Percentiles rank a stretch among this genome's conserved stretches.
phyloP scores from a whole-genome alignment of 2,329 filamentous ascomycete genomes.

The Colletotrichum endophyticum region DNA sequence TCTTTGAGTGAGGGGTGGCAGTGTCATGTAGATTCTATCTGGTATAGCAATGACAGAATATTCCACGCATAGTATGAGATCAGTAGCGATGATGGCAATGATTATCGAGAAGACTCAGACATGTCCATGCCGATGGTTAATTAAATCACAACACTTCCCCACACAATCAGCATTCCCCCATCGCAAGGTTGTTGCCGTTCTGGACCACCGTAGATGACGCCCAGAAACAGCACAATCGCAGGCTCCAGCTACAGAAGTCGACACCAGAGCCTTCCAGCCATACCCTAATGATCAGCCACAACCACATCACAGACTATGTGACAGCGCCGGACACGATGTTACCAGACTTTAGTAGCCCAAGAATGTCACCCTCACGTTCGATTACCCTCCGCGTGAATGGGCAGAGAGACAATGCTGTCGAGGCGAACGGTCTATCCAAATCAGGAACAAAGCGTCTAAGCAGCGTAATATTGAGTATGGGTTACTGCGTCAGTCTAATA shows the following conservation, averaged over 20 bases:
- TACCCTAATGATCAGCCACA: not conserved
- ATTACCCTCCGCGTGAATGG: not conserved
- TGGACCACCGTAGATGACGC: not conserved
- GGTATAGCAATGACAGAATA: not conserved
- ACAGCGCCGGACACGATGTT: not conserved
- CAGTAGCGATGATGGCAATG: not conserved
- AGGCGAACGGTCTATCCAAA: not conserved
- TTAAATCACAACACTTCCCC: accelerated
- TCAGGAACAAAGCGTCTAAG: no score
- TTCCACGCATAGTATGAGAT: not conserved
- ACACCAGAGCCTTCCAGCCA: not conserved
- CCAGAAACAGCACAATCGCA: not conserved
- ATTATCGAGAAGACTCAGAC: not conserved
- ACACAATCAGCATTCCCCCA: not conserved
- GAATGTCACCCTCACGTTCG: no score
- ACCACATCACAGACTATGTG: not conserved
- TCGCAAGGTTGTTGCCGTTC: not conserved
- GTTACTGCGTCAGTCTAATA: no score
- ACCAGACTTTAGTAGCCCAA: not conserved
- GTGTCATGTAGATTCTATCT: not conserved
- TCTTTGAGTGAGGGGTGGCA: not conserved
- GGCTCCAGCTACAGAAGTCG: accelerated
- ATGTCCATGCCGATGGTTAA: not conserved
- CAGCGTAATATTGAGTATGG: not conserved
- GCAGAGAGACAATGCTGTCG: not conserved